Evolutionary conservation across 495 filamentous ascomycete species (phyloP).

Genomic region (Lophiostoma macrostomum): DNA sequence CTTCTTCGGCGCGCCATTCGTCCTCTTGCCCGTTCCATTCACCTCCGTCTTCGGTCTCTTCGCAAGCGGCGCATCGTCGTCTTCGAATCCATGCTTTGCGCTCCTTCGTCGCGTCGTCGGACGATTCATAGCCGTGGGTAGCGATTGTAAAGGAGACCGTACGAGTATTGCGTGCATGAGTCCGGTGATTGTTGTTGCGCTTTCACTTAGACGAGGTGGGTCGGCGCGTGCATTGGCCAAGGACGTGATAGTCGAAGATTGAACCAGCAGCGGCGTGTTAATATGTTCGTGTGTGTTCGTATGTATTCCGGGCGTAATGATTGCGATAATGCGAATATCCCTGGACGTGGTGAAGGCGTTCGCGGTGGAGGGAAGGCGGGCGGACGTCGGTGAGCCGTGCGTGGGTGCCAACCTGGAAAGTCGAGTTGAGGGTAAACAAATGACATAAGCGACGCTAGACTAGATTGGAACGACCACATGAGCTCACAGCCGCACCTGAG

Average conservation of each 20-base stretch:
- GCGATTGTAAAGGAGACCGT: conserved; percentile 38
- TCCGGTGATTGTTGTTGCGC: conserved; percentile 21
- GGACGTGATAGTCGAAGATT: neutral
- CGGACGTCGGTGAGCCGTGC: no score
- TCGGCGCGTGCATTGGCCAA: conserved; percentile 29
- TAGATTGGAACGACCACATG: no score
- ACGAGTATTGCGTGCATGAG: conserved; percentile 39
- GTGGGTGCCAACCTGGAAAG: no score
- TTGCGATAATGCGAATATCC: conserved; percentile 27
- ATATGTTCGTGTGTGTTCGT: neutral
- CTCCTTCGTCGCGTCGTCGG: conserved; percentile 36
- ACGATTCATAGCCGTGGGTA: conserved; percentile 37
- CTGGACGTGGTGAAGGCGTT: conserved; percentile 13
- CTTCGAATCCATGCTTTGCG: conserved; percentile 34
- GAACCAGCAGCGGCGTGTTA: neutral
- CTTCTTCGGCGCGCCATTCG: conserved; percentile 27
- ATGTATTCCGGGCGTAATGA: conserved; percentile 9
- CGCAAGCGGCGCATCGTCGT: conserved; percentile 31
- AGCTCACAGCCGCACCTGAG: no score
- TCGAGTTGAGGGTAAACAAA: no score
- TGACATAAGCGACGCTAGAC: no score
- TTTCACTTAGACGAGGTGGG: conserved; percentile 5
- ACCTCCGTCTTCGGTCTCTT: conserved; percentile 28
- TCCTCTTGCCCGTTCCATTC: conserved; percentile 25
- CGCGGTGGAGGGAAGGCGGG: no score